Evolutionary conservation across 164 flowering plant species (phyloP).

Genomic region (Hamamelis virginiana): DNA sequence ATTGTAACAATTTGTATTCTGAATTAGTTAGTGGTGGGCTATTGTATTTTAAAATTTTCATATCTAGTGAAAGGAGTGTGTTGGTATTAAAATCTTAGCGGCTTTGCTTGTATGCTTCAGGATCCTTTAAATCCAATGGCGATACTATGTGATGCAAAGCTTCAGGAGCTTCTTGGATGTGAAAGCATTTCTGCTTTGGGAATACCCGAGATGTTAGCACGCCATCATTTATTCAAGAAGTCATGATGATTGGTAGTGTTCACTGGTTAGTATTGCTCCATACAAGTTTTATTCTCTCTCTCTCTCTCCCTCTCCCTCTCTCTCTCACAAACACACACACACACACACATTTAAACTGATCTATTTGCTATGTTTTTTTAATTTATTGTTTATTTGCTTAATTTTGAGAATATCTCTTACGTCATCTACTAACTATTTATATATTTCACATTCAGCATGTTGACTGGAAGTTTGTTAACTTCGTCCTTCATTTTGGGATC

Average conservation of each 20-base stretch:
- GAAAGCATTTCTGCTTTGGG: constrained; percentile 70
- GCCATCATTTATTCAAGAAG: constrained; percentile 55
- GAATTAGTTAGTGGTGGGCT: no score
- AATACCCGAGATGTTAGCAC: constrained; percentile 60
- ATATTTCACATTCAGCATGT: no score
- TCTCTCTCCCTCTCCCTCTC: no score
- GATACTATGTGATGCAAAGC: constrained; percentile 71
- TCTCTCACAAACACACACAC: not conserved
- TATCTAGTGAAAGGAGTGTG: not conserved
- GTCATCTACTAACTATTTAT: no score
- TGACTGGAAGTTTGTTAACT: not conserved
- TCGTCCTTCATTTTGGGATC: not conserved
- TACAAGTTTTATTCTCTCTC: not conserved
- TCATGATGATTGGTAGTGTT: constrained; percentile 33
- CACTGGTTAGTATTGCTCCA: constrained; percentile 38
- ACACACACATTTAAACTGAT: not conserved
- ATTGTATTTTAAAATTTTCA: not conserved
- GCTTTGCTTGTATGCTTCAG: constrained; percentile 27
- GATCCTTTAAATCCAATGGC: constrained; percentile 65
- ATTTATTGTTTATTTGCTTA: not conserved
- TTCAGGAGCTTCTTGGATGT: constrained; percentile 80
- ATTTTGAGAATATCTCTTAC: not conserved
- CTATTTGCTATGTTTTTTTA: not conserved
- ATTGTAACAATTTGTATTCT: no score
- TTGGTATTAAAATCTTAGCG: not conserved